Evolutionary conservation across 345 rosid species (phyloP).

Genomic region (Hypericum androsaemum): DNA sequence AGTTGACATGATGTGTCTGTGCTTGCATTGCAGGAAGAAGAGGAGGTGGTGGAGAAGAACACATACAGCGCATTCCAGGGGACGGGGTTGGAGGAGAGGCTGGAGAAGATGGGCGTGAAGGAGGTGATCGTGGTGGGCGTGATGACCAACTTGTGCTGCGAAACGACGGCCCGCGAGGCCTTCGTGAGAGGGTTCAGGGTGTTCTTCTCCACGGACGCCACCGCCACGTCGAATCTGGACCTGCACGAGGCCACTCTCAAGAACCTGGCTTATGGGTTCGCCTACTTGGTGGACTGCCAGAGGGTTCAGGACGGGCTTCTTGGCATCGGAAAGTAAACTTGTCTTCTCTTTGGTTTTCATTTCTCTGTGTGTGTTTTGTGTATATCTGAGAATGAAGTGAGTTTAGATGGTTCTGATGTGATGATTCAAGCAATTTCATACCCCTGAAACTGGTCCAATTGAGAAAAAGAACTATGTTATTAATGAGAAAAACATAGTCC

Average conservation of each 20-base stretch:
- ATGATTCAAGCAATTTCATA: too few species aligned
- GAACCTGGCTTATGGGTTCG: slow-evolving; percentile 63
- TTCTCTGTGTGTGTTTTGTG: too few species aligned
- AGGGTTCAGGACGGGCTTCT: slow-evolving; percentile 12
- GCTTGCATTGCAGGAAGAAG: slow-evolving; percentile 3
- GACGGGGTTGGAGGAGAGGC: slow-evolving; percentile 44
- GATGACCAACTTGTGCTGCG: slow-evolving; percentile 74
- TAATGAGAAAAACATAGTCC: too few species aligned
- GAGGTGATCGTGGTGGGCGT: slow-evolving; percentile 71
- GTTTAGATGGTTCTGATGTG: too few species aligned
- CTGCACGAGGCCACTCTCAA: slow-evolving; percentile 51
- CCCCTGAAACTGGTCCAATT: too few species aligned
- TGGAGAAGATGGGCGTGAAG: slow-evolving; percentile 47
- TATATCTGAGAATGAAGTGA: too few species aligned
- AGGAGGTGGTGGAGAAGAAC: slow-evolving; percentile 52
- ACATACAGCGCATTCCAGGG: slow-evolving; percentile 58
- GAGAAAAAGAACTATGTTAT: too few species aligned
- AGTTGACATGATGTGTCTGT: too few species aligned
- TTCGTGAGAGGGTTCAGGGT: slow-evolving; percentile 61
- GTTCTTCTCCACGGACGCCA: slow-evolving; percentile 71
- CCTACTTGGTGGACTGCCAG: slow-evolving; percentile 57
- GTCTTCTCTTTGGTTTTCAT: too few species aligned
- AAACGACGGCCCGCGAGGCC: slow-evolving; percentile 82
- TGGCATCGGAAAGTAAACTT: too few species aligned
- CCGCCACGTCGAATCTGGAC: slow-evolving; percentile 48